Evolutionary conservation across 306 rosid genomes (phyloP).

Genomic region (Heteromeles arbutifolia): DNA sequence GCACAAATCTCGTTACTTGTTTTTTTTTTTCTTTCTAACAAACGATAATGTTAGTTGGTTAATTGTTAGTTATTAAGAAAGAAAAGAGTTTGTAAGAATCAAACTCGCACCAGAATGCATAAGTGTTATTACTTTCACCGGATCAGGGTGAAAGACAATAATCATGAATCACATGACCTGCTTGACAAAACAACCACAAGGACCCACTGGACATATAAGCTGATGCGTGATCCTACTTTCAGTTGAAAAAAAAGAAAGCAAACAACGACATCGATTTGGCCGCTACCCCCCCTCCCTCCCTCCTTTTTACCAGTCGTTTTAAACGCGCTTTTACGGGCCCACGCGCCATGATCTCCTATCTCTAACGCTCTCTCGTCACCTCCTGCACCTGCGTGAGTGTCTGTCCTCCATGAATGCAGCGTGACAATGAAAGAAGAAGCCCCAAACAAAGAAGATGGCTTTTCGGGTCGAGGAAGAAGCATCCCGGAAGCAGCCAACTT

Average conservation of each 20-base stretch:
- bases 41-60: too few relatives aligned
- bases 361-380: not conserved
- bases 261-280: not conserved
- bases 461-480: slow-evolving; percentile 25
- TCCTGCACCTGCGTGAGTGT: not conserved
- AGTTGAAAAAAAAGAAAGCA: not conserved
- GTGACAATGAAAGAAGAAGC: not conserved
- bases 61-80: too few relatives aligned
- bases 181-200: not conserved
- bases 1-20: not conserved
- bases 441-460: slow-evolving; percentile 11
- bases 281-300: not conserved
- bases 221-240: not conserved
- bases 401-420: not conserved
- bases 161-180: too few relatives aligned
- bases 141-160: too few relatives aligned
- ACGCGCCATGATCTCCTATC: not conserved
- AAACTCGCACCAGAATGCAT: accelerated
- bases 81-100: accelerated
- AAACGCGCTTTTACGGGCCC: slow-evolving; percentile 51
- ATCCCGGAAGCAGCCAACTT: slow-evolving; percentile 51
- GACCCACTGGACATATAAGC: not conserved
- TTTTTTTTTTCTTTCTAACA: too few relatives aligned
- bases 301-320: slow-evolving; percentile 15
- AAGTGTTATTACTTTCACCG: too few relatives aligned